A percentile compares a stretch with the other conserved stretches of the same genome.
These are phyloP conservation scores for Sordariomycetes sp. DNA, from an alignment of 2,329 filamentous ascomycete species.

Conservation along the genomic window DNA sequence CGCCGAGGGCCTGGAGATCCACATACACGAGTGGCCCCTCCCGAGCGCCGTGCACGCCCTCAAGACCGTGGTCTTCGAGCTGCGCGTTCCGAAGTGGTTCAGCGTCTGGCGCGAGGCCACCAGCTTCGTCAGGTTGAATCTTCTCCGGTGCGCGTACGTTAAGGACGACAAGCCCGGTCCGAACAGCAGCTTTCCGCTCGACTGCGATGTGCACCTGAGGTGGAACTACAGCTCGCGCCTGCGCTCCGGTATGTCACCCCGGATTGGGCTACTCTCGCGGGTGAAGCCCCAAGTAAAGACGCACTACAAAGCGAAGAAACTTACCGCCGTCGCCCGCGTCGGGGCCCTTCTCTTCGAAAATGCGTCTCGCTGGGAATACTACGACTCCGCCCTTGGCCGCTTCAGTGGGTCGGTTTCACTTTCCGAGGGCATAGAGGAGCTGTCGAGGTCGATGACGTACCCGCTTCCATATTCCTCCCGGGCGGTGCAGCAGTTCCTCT, in stretches of 20 bases:
- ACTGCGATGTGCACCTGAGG: background rate
- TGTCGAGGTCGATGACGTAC: slow-evolving; percentile 26
- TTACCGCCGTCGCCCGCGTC: slow-evolving; percentile 7
- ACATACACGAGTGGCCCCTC: slow-evolving; percentile 46
- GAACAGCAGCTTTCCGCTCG: background rate
- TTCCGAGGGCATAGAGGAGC: slow-evolving; percentile 8
- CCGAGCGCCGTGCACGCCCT: slow-evolving; percentile 18
- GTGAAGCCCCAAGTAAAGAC: slow-evolving; percentile 22
- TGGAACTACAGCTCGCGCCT: background rate
- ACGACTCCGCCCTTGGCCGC: slow-evolving; percentile 14
- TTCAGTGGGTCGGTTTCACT: slow-evolving; percentile 9
- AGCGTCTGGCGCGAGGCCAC: slow-evolving; percentile 38
- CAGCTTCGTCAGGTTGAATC: slow-evolving; percentile 24
- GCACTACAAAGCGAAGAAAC: slow-evolving; percentile 13
- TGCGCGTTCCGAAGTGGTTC: slow-evolving; percentile 28
- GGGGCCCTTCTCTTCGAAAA: slow-evolving; percentile 32
- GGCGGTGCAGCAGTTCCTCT: slow-evolving; percentile 26
- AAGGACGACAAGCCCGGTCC: background rate
- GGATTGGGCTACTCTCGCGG: slow-evolving; percentile 20
- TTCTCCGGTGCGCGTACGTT: slow-evolving; percentile 17
- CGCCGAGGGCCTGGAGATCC: slow-evolving; percentile 31
- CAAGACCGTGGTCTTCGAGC: slow-evolving; percentile 41
- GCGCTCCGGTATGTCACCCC: background rate
- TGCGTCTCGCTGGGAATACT: slow-evolving; percentile 27
- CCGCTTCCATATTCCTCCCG: slow-evolving; percentile 19